These are phyloP conservation scores for Cyclotella atomus DNA, from an alignment of 108 stramenopile genomes.

Conservation along the genomic window DNA sequence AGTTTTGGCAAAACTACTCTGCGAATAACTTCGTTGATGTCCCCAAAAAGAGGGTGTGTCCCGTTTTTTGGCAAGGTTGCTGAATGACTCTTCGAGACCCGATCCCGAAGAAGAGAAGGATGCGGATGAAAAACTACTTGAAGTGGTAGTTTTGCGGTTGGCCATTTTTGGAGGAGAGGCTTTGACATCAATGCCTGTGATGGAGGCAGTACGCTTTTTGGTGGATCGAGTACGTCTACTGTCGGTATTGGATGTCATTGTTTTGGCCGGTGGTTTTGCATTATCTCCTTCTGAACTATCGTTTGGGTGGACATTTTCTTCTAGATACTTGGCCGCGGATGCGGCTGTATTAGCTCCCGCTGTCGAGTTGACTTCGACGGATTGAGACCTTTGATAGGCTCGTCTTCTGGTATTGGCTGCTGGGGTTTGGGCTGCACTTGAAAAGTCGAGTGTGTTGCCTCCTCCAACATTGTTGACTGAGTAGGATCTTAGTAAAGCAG, in stretches of 20 bases:
- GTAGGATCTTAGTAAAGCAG: too few relatives aligned
- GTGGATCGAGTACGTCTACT: background rate
- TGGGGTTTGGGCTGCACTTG: too few relatives aligned
- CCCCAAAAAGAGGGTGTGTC: too few relatives aligned
- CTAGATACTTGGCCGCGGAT: background rate
- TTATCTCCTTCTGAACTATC: conserved; percentile 4
- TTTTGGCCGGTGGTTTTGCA: background rate
- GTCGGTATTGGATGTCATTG: background rate
- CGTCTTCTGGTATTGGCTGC: too few relatives aligned
- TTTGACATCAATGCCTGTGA: conserved; percentile 12
- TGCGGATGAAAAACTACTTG: background rate
- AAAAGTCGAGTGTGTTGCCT: too few relatives aligned
- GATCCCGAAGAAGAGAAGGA: too few relatives aligned
- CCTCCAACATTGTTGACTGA: too few relatives aligned
- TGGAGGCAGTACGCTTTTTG: conserved; percentile 35
- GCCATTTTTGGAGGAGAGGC: conserved; percentile 32
- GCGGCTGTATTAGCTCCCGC: background rate
- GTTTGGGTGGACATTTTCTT: conserved; percentile 49
- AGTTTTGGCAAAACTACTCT: too few relatives aligned
- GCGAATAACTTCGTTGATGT: background rate
- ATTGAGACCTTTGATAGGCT: too few relatives aligned
- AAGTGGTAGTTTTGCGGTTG: background rate
- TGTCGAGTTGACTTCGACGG: background rate
- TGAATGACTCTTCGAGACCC: too few relatives aligned
- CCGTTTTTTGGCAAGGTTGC: background rate